Percentiles rank a stretch among this genome's conserved stretches.
These are phyloP conservation scores for Scheffersomyces stambukii DNA, from an alignment of 1,139 yeast genomes.

Conservation along the genomic window DNA sequence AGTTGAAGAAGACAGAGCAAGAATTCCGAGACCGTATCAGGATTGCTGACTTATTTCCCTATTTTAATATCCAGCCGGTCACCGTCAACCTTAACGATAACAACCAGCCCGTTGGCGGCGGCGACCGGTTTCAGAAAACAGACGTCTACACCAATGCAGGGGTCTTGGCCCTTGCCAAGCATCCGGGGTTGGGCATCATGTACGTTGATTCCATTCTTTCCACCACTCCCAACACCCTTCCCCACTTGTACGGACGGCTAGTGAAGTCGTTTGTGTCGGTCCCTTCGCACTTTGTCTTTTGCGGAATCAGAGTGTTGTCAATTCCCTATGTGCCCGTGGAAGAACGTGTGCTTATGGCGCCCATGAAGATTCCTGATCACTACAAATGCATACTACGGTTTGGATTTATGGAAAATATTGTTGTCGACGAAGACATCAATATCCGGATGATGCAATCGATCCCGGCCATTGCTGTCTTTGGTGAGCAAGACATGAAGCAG, in stretches of 20 bases:
- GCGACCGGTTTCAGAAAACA: conserved; percentile 3
- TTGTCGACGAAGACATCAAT: conserved; percentile 22
- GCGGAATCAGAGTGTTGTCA: conserved; percentile 37
- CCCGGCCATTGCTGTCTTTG: conserved; percentile 16
- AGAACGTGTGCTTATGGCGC: conserved; percentile 35
- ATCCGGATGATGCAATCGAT: conserved; percentile 22
- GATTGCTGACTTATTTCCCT: conserved; percentile 25
- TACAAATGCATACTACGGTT: conserved; percentile 42
- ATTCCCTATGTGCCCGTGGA: conserved; percentile 35
- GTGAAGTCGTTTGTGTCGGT: conserved; percentile 34
- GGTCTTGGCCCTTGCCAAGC: conserved; percentile 15
- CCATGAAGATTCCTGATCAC: conserved; percentile 39
- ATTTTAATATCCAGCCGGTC: conserved; percentile 15
- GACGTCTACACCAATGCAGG: conserved; percentile 22
- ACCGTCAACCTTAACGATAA: conserved; percentile 19
- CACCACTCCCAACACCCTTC: conserved; percentile 39
- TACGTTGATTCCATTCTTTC: conserved; percentile 31
- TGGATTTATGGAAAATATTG: conserved; percentile 44
- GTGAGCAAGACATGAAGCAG: conserved; percentile 4
- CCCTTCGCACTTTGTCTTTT: conserved; percentile 40
- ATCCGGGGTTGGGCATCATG: conserved; percentile 39
- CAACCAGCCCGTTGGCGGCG: not conserved
- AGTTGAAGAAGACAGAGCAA: conserved; percentile 34
- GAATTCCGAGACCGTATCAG: conserved; percentile 29
- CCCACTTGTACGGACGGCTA: conserved; percentile 33